Base-by-base conservation (phyloP, 192 early-diverging fungal species). In the Radiomyces spectabilis region DNA sequence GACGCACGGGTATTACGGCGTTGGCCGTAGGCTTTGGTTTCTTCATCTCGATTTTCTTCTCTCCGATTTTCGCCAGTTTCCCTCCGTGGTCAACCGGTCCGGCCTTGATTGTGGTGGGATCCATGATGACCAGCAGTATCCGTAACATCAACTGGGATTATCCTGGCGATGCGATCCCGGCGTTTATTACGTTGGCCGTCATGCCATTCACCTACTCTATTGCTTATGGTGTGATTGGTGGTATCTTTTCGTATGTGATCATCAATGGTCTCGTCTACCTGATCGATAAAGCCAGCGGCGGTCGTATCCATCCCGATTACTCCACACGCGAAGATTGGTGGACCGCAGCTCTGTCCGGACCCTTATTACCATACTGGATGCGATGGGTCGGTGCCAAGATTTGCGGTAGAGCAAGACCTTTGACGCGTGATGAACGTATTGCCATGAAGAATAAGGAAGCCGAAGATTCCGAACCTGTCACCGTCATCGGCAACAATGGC, bases 71-170 rank as follows among this genome's bases (percentile, higher is more conserved):
- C 57, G 88, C 88, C 5, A 78, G 80, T 16, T 85, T 91, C 70
- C 90, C 88, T 38, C 85, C 87, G 4, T 91, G 88, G 86, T 82
- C 90, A 25, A 89, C 89, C 1, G 87, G 87, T 3, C 87, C 89
- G 0, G 89, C 89, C 5, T 69, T 92, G 47, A 83, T 92, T 57
- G 53, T 82, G 24, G 85, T 92, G 5, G 89, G 89, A 29, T 83
- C 82, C 6, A 72, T 92, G 83, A 92, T 92, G 89, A 72, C 81
- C 40, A 71, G 78, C 16, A 75, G 73, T 26, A 74, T 88, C 12
- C 63, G 76, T 1, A 65, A 84, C 46, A 83, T 91, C 69, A 91
- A 91, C 69, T 91, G 85, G 78, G 71, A 83, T 45, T 89, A 89
- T 63, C 64, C 84, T 44, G 85, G 86, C 32, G 86, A 91, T 51